Base-by-base conservation (phyloP, 2,329 filamentous ascomycete genomes). In the Penicillium sp. region DNA sequence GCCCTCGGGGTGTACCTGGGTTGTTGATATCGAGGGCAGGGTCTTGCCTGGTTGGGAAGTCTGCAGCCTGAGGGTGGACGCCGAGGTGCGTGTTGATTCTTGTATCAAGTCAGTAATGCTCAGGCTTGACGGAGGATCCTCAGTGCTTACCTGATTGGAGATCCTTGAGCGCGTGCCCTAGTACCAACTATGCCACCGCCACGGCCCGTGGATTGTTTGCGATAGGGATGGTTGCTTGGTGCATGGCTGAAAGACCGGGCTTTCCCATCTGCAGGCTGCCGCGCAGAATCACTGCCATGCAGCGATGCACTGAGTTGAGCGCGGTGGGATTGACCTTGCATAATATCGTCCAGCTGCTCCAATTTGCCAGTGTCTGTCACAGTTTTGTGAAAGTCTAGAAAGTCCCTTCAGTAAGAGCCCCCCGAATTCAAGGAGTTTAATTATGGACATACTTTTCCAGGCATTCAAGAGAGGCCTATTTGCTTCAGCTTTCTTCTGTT, bases 251-350 rank as follows among this genome's bases (percentile, higher is more conserved):
- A 22, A 24, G 49, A 37, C 13, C 44, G 16, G 14, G 49, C 10
- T 9, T 40, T 40, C 44, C 33, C 4, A n/a, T 24, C 14, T 18
- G 6, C 16, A 51, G 39, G 39, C 41, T 63, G 64, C 9, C 50
- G 50, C 46, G 68, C 62, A 10, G 56, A 63, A 18, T 62, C 65
- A 50, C 61, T 53, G 36, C 58, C 60, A 31, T 55, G 64, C 31
- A 73, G 59, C 7, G 50, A 47, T 16, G 67, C 65, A 50, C 43
- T 66, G 6, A 77, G 65, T 6, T 65, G 56, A 18, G 68, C 64
- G 54, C 77, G 72, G 60, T 79, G 77, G 24, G 60, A 74, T 46
- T 79, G 76, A 11, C 78, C 78, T 46, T 74, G 60, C 47, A 74
- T 66, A 4, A 79, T 56, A 16, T 66, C 62, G 46, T 72, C 65